These are phyloP conservation scores for Phialophora chinensis DNA, from an alignment of 2,329 filamentous ascomycete species.

Conservation along the genomic window DNA sequence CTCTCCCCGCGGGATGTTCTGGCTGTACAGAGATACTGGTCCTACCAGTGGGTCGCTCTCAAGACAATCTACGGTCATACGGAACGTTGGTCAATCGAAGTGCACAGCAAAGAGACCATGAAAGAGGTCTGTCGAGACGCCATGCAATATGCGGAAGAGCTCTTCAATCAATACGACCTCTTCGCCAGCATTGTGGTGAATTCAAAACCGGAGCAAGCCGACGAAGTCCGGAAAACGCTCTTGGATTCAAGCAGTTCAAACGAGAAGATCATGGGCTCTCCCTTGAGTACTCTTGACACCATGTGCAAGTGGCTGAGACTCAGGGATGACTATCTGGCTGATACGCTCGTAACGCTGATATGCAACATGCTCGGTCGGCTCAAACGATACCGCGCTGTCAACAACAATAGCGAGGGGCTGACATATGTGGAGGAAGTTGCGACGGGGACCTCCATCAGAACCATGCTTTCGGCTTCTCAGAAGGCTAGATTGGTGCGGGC, in stretches of 20 bases:
- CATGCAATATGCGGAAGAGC: conserved; percentile 87
- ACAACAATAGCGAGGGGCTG: conserved; percentile 71
- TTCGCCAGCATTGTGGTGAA: conserved; percentile 72
- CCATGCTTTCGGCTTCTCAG: conserved; percentile 80
- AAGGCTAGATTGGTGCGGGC: conserved; percentile 77
- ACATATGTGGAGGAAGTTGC: conserved; percentile 63
- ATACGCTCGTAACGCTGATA: conserved; percentile 79
- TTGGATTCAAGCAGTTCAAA: conserved; percentile 45
- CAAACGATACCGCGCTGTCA: conserved; percentile 47
- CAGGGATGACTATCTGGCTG: conserved; percentile 83
- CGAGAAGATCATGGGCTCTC: conserved; percentile 48
- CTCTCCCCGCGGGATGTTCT: conserved; percentile 64
- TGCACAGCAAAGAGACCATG: conserved; percentile 77
- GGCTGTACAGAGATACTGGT: conserved; percentile 80
- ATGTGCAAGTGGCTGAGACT: conserved; percentile 89
- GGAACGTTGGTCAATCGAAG: conserved; percentile 75
- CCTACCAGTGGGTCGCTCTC: conserved; percentile 79
- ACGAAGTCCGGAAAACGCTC: conserved; percentile 62
- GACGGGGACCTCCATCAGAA: conserved; percentile 62
- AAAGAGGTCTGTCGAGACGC: conserved; percentile 91
- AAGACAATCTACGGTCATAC: conserved; percentile 82
- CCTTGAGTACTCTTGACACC: conserved; percentile 67
- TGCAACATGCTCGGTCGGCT: conserved; percentile 82
- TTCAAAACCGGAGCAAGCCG: conserved; percentile 48
- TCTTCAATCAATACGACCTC: conserved; percentile 84